phyloP scores from a whole-genome alignment of 2,329 filamentous ascomycete genomes.

The Hyphodiscus sp. region DNA sequence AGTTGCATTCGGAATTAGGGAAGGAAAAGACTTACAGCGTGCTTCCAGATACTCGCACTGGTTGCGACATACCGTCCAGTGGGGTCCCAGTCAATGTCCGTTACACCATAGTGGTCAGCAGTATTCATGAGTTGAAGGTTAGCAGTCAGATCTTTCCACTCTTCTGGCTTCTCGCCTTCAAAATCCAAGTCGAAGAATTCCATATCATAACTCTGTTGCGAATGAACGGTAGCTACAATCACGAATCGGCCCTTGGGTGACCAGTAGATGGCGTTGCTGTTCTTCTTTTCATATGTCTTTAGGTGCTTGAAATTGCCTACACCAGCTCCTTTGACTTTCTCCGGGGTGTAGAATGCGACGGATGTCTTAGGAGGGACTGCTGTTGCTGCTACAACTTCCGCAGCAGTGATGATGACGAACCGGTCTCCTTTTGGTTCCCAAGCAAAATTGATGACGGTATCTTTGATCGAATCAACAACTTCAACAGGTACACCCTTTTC shows the following conservation, averaged over 20 bases:
- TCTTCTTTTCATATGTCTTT: conserved; percentile 96
- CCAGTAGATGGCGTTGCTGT: conserved; percentile 99
- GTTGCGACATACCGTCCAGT: conserved; percentile 91
- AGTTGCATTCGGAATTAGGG: conserved; percentile 13
- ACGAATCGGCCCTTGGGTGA: conserved; percentile 93
- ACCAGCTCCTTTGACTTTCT: conserved; percentile 77
- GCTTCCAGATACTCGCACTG: conserved; percentile 92
- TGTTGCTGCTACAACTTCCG: conserved; percentile 70
- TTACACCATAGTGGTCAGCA: conserved; percentile 93
- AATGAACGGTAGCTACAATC: conserved; percentile 86
- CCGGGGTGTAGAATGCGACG: conserved; percentile 93
- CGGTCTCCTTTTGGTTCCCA: conserved; percentile 98
- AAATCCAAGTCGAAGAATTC: conserved; percentile 99
- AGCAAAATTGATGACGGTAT: conserved; percentile 98
- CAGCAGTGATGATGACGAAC: conserved; percentile 93
- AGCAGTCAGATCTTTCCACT: conserved; percentile 87
- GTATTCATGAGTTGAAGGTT: conserved; percentile 94
- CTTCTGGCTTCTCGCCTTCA: conserved; percentile 90
- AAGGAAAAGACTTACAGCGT: conserved; percentile 60
- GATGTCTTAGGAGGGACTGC: conserved; percentile 90
- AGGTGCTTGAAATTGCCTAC: conserved; percentile 96
- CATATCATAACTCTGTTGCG: conserved; percentile 87
- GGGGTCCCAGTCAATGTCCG: conserved; percentile 96
- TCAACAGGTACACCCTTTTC: conserved; percentile 98
- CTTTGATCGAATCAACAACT: conserved; percentile 95